Evolutionary conservation across 768 basidiomycete species (phyloP).

Genomic region (Cystofilobasidium macerans): DNA sequence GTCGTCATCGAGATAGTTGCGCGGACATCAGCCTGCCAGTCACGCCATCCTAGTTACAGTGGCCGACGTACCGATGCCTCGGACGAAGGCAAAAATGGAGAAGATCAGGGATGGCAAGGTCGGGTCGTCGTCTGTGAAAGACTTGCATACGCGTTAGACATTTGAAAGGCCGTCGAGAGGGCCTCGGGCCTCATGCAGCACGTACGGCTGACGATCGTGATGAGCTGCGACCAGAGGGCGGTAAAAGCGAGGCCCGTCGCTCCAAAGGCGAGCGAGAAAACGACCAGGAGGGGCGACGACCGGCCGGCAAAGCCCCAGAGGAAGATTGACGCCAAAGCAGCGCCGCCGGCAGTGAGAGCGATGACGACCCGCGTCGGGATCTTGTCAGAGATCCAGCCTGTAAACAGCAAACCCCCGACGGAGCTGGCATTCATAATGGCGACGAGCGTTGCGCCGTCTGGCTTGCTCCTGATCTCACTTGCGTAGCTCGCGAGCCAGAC

Average conservation of each 20-base stretch:
- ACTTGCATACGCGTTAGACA: too few relatives aligned
- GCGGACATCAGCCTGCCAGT: background rate
- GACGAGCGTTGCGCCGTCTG: slow-evolving; percentile 31
- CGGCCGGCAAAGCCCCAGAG: slow-evolving; percentile 35
- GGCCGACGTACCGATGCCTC: slow-evolving; percentile 34
- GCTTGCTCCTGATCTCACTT: slow-evolving; percentile 29
- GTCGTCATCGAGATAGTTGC: too few relatives aligned
- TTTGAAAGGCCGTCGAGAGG: too few relatives aligned
- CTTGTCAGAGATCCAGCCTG: slow-evolving; percentile 33
- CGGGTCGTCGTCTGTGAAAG: slow-evolving; percentile 32
- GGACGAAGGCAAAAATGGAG: slow-evolving; percentile 30
- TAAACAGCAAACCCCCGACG: slow-evolving; percentile 30
- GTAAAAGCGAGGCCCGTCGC: slow-evolving; percentile 31
- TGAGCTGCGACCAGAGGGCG: too few relatives aligned
- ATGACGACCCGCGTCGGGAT: slow-evolving; percentile 30
- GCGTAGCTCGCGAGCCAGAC: slow-evolving; percentile 34
- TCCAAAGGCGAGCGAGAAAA: slow-evolving; percentile 32
- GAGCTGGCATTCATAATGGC: slow-evolving; percentile 36
- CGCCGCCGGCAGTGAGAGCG: slow-evolving; percentile 30
- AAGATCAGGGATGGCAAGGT: slow-evolving; percentile 29
- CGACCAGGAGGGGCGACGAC: slow-evolving; percentile 25
- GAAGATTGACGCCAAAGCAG: slow-evolving; percentile 31
- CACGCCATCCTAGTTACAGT: slow-evolving; percentile 30
- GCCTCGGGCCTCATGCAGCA: too few relatives aligned
- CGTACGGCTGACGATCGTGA: too few relatives aligned